Conservation (phyloP, 176 grass and related monocot genomes). For the Carex myosuroides region DNA sequence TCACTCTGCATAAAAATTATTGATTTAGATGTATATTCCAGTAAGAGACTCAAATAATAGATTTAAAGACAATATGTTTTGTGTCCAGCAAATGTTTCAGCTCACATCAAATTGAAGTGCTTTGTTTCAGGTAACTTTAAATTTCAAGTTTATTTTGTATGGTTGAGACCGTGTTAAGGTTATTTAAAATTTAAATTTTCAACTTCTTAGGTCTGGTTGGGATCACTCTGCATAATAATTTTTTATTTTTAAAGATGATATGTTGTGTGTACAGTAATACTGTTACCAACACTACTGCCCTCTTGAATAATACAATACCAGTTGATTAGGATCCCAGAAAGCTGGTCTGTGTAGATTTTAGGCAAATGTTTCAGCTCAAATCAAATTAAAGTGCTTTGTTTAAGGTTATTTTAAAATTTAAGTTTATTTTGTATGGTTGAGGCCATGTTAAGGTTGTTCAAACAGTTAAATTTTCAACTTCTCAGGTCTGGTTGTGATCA, state of each 20-base stretch:
- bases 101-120: too few relatives aligned
- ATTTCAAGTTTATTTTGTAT: too few relatives aligned
- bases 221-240: too few relatives aligned
- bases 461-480: not conserved
- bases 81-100: too few relatives aligned
- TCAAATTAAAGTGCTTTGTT: not conserved
- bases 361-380: not conserved
- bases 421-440: not conserved
- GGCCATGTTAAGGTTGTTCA: not conserved
- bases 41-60: not conserved
- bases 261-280: not conserved
- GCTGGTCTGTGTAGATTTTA: not conserved
- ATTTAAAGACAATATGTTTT: not conserved
- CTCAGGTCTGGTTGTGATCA: not conserved
- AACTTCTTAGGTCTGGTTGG: too few relatives aligned
- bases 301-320: not conserved
- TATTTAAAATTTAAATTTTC: too few relatives aligned
- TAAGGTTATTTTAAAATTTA: not conserved
- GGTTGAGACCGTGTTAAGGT: too few relatives aligned
- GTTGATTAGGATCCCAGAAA: not conserved
- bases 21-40: conserved; percentile 2
- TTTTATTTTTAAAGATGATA: not conserved
- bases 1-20: conserved; percentile 33
- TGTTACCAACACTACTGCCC: not conserved
- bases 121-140: too few relatives aligned